Evolutionary conservation across 805 yeast species (phyloP), one percentile per base, ranked within the genome.

Genomic region (Kodamaea leandrae): DNA sequence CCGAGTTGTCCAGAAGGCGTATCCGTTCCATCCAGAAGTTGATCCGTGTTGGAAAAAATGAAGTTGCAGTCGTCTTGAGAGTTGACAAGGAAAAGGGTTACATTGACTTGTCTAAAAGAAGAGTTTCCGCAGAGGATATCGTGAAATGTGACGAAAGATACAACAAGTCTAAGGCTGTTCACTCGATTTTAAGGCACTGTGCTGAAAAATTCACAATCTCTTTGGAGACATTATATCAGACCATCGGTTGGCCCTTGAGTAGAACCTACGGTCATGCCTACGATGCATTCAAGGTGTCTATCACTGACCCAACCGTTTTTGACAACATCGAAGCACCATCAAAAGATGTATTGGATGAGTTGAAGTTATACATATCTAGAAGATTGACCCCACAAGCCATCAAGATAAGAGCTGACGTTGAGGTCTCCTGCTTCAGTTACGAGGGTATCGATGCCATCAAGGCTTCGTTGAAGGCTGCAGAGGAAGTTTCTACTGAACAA

Each of bases 81-180:
- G 99, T 93, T 46, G 99, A 93, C 70, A 90, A 90, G 67, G 99
- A 93, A 66, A 93, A 93, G 69, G 99, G 99, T 36, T 93, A 93
- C 68, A 93, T 93, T 61, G 99, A 93, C 71, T 76, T 93, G 60
- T 89, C 97, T 43, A 93, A 93, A 68, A 90, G 98, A 78, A 83
- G 96, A 65, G 99, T 91, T 42, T 83, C 95, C n/a, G 83, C 96
- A 27, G 99, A 93, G 71, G 99, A 93, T 66, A 91, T 93, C 51
- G 82, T 84, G 57, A 88, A 88, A 68, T 93, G 98, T 76, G 99
- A 93, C 71, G 99, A 93, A 71, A 81, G 95, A 67, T 93, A 86
- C 71, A 91, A 87, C 71, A 91, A 90, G 70, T 85, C 96, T 50
- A 93, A 93, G 72, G 93, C 97, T 32, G 96, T 95, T 43, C 97